Percentiles rank a stretch among this genome's conserved stretches.
Conservation (phyloP, 2,329 filamentous ascomycete species). For the Fusarium nygamai region DNA sequence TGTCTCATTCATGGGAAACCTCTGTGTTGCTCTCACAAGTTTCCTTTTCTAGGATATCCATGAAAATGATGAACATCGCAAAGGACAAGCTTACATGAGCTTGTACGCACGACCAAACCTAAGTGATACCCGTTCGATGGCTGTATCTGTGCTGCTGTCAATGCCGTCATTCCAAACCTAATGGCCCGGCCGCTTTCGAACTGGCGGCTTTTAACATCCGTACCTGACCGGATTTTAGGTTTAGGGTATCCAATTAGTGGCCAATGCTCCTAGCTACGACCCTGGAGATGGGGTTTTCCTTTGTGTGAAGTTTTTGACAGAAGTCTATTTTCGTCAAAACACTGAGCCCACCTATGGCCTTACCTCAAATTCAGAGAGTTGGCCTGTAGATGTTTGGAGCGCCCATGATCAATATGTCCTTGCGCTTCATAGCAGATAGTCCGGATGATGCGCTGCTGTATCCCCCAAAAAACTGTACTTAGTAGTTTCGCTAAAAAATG, state of each 20-base stretch:
- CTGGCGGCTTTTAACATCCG: neutral
- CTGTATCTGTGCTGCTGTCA: conserved; percentile 14
- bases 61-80: neutral
- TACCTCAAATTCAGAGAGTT: neutral
- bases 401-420: too few relatives aligned
- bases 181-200: neutral
- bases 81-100: neutral
- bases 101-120: neutral
- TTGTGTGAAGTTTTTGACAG: neutral
- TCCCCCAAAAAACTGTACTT: neutral
- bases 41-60: neutral
- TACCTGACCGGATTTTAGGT: conserved; percentile 7
- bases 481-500: neutral
- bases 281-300: neutral
- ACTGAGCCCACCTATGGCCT: too few relatives aligned
- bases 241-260: conserved; percentile 13
- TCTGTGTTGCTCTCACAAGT: neutral
- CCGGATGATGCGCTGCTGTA: neutral
- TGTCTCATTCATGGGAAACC: conserved; percentile 15
- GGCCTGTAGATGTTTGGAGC: too few relatives aligned
- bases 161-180: neutral
- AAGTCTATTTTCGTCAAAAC: neutral
- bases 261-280: conserved; percentile 1
- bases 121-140: conserved; percentile 3
- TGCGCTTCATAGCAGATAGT: neutral